phyloP scores from a whole-genome alignment of 2,329 filamentous ascomycete genomes.

The Cercospora janseana region DNA sequence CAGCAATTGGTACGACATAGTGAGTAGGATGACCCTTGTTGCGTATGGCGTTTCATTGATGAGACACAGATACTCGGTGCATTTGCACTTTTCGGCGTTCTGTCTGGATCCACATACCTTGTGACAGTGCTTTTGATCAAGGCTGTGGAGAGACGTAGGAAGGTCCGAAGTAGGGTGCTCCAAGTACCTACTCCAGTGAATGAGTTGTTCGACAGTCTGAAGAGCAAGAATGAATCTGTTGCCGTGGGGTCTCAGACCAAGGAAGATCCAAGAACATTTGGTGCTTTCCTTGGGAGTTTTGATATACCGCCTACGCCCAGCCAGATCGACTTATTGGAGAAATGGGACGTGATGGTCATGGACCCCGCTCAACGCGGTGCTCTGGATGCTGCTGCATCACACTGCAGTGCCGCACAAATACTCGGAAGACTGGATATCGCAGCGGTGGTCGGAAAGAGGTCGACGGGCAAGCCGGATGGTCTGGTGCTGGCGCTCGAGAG shows the following conservation, averaged over 20 bases:
- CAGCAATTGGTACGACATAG: conserved; percentile 9
- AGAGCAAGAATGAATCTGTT: conserved; percentile 7
- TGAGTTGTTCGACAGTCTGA: not conserved
- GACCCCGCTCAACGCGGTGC: conserved; percentile 29
- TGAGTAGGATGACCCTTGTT: not conserved
- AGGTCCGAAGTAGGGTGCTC: not conserved
- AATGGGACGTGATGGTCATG: conserved; percentile 31
- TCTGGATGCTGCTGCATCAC: conserved; percentile 25
- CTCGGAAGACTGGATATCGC: conserved; percentile 25
- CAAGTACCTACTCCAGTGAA: not conserved
- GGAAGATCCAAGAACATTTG: conserved; percentile 27
- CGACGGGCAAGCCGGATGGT: not conserved
- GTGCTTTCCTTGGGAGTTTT: conserved; percentile 34
- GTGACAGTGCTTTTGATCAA: not conserved
- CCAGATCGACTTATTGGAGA: conserved; percentile 24
- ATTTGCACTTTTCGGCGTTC: conserved; percentile 8
- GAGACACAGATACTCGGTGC: conserved; percentile 8
- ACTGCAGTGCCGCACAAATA: conserved; percentile 28
- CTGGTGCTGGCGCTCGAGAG: conserved; percentile 12
- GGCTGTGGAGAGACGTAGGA: not conserved
- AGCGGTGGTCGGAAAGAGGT: conserved; percentile 7
- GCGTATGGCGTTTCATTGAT: too few relatives aligned
- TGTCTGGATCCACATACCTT: conserved; percentile 1
- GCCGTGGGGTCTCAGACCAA: not conserved
- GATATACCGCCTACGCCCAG: conserved; percentile 22